These are phyloP conservation scores for Coprinellus micaceus DNA, from an alignment of 768 basidiomycete species.

Conservation along the genomic window DNA sequence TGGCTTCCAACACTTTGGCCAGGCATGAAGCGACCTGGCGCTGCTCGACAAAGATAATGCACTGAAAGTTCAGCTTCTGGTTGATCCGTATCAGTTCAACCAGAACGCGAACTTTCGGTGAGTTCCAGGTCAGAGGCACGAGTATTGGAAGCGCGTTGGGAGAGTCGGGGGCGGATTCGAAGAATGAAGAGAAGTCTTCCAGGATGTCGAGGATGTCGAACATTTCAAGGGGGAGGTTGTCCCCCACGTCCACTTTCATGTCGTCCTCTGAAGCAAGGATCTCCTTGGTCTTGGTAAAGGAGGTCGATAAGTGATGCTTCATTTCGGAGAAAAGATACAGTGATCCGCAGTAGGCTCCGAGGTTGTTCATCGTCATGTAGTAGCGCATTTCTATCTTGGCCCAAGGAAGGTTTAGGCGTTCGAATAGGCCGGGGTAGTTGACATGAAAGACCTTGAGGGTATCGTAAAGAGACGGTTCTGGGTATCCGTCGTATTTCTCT, in stretches of 20 bases:
- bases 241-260: constrained; percentile 16
- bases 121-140: constrained; percentile 59
- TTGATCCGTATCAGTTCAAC: constrained; percentile 57
- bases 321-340: constrained; percentile 64
- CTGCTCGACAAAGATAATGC: constrained; percentile 85
- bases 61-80: constrained; percentile 59
- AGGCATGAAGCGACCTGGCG: constrained; percentile 74
- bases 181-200: constrained; percentile 44
- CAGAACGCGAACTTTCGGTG: constrained; percentile 67
- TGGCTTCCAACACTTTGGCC: constrained; percentile 55
- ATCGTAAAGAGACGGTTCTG: constrained; percentile 41
- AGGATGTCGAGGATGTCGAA: constrained; percentile 35
- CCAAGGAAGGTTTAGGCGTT: constrained; percentile 54
- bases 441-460: constrained; percentile 33
- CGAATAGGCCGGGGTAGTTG: constrained; percentile 36
- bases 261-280: constrained; percentile 5
- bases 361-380: constrained; percentile 51
- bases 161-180: constrained; percentile 36
- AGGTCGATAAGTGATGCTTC: constrained; percentile 42
- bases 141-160: constrained; percentile 36
- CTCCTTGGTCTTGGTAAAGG: constrained; percentile 25
- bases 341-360: constrained; percentile 76
- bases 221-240: constrained; percentile 34
- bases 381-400: constrained; percentile 61
- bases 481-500: constrained; percentile 47